Evolutionary conservation across 495 filamentous ascomycete genomes (phyloP), one percentile per base, ranked within the genome.

Genomic region (Daldinia caldariorum): DNA sequence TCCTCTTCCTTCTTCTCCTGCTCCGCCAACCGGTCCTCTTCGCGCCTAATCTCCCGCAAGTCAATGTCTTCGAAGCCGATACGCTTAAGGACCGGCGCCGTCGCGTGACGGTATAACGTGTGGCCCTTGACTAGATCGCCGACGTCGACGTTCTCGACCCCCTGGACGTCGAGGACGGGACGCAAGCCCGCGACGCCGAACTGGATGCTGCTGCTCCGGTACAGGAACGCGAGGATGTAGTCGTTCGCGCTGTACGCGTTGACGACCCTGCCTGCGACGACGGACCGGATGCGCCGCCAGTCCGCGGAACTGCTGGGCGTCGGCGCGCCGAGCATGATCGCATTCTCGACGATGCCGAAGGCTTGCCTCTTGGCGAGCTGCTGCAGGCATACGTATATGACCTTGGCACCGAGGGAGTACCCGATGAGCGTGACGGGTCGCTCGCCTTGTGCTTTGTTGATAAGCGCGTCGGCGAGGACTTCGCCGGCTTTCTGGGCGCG

Each of bases 391-490:
- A 87, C 85, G 71, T 91, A 97, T 49, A 97, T 94, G 29, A 94
- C 88, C n/a, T 94, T 89, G 13, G 94, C 94, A 2, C 94, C 95
- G 12, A 98, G 81, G 8, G 91, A 94, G 78, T 94, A 99, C 3
- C 95, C 95, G 57, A 97, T 83, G 5, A 99, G 82, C 7, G 91
- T 97, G 0, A 97, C 92, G 0, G 94, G 91, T 29, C 95, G 85
- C 77, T 97, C 92, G 18, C 95, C 95, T 76, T 97, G 95, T 0
- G 89, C 92, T 73, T 91, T 94, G 79, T 91, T 94, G 71, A 97
- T 92, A 51, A 99, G 80, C 20, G 92, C 91, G 78, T 99, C 94
- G 0, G 94, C 94, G 0, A 99, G 88, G 10, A 94, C 88, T 58
- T 89, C 82, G 0, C 95, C 95, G 2, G 93, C 92, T 79, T 97